Evolutionary conservation across 441 rosid species (phyloP), one percentile per base, ranked within the genome.

Genomic region (Euphorbia celastroides): DNA sequence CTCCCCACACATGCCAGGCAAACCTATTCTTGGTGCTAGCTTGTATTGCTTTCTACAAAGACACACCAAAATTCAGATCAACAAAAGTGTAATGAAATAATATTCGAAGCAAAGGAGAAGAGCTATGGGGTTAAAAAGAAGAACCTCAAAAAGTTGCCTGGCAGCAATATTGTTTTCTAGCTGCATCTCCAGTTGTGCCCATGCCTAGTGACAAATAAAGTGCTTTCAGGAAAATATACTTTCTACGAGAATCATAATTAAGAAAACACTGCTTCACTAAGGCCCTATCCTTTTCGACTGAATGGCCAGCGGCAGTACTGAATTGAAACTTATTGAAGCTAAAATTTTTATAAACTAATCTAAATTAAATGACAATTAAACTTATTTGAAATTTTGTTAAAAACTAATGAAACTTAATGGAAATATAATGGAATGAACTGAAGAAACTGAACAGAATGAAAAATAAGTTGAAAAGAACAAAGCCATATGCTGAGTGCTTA

Each of bases 1-100:
- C 76, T 60, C 95, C 99, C 97, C 97, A 93, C 17, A 89, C 89
- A 27, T 93, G 97, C 99, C 99, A 93, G 0, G 99, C 88, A 67
- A 88, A 93, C 76, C 97, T 86, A 62, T 93, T 91, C 74, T 93
- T 91, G 57, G 97, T 97, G 80, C 99, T 93, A 59, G 97, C 90
- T 67, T 91, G 90, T 34, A 91, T 84, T 54, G 99, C 97, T 88
- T 80, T 89, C 99, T 91, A 60, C 70, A 70, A 76, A 70, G 60
- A 57, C 6, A 30, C 55, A 28, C 58, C 25, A 57, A n/a, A 28
- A 6, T 17, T n/a, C 46, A 7, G 55, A 41, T 62, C 16, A 57
- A 23, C 2, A 19, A 60, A 65, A 32, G 42, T 27, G 4, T 20
- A 57, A 30, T 44, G 12, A 31, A 34, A 73, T 19, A 20, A 3